Percentiles rank a stretch among this genome's conserved stretches.
Conservation (phyloP, 768 basidiomycete species). For the Candolleomyces efflorescens region DNA sequence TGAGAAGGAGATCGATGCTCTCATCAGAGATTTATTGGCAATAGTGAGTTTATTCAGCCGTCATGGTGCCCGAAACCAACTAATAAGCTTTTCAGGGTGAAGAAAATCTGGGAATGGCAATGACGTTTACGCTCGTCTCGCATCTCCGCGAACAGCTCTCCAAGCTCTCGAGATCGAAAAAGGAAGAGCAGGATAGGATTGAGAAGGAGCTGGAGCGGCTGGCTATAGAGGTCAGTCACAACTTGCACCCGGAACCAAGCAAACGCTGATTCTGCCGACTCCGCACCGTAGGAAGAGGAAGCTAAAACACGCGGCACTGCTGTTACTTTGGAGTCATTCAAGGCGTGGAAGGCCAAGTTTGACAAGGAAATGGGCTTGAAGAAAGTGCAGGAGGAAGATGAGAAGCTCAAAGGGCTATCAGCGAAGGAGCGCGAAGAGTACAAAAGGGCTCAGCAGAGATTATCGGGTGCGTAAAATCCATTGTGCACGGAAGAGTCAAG, state of each 20-base stretch:
- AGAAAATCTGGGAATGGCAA: conserved; percentile 92
- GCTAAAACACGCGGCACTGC: conserved; percentile 88
- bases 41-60: background rate
- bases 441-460: conserved; percentile 55
- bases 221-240: conserved; percentile 61
- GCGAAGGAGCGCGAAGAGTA: conserved; percentile 85
- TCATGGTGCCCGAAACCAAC: background rate
- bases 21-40: conserved; percentile 56
- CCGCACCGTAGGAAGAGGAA: conserved; percentile 83
- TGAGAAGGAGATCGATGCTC: conserved; percentile 47
- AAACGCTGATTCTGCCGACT: conserved; percentile 2
- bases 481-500: background rate
- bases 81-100: conserved; percentile 48
- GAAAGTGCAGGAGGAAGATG: conserved; percentile 74
- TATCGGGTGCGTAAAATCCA: conserved; percentile 56
- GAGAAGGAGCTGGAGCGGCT: conserved; percentile 71
- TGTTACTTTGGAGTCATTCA: conserved; percentile 80
- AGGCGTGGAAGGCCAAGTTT: conserved; percentile 77
- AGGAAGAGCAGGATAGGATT: conserved; percentile 54
- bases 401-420: conserved; percentile 57
- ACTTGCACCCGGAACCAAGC: conserved; percentile 5
- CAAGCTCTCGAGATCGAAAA: conserved; percentile 49
- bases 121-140: conserved; percentile 93
- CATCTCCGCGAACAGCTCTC: conserved; percentile 78
- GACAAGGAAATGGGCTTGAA: conserved; percentile 59